Conservation (phyloP, 2,329 filamentous ascomycete species). For the Cadophora sp. region DNA sequence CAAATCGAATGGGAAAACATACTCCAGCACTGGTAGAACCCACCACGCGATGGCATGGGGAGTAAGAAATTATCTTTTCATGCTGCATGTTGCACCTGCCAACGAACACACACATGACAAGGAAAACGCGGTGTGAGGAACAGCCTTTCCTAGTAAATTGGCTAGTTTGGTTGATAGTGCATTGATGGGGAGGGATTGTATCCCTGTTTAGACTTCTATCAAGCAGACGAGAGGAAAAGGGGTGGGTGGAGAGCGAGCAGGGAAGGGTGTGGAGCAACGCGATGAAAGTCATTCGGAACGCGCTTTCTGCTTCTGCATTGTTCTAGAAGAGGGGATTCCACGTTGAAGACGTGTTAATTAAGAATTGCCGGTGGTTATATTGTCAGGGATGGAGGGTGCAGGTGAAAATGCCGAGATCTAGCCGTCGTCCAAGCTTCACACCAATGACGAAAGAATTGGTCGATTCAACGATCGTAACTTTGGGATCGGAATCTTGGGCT, state of each 20-base stretch:
- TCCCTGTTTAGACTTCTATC: constrained; percentile 28
- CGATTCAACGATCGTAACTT: constrained; percentile 5
- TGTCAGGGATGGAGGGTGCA: constrained; percentile 6
- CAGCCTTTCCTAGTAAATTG: constrained; percentile 22
- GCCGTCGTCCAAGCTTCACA: constrained; percentile 11
- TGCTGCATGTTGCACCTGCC: constrained; percentile 17
- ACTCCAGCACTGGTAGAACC: not conserved
- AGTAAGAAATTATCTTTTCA: constrained; percentile 17
- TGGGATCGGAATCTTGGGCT: not conserved
- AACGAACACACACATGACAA: constrained; percentile 16
- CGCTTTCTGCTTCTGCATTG: constrained; percentile 20
- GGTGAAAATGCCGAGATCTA: constrained; percentile 5
- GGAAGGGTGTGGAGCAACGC: constrained; percentile 14
- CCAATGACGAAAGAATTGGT: constrained; percentile 5
- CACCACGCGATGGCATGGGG: constrained; percentile 4
- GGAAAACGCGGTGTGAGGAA: constrained; percentile 14
- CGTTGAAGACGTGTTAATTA: constrained; percentile 17
- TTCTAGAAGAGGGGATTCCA: constrained; percentile 16
- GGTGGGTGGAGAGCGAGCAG: not conserved
- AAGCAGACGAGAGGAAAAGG: constrained; percentile 18
- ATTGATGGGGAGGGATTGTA: constrained; percentile 26
- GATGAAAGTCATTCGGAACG: constrained; percentile 22
- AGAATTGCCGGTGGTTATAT: constrained; percentile 11
- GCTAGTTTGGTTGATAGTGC: constrained; percentile 20
- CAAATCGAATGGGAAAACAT: not conserved